phyloP scores from a whole-genome alignment of 2,329 filamentous ascomycete species.

The Pseudocercospora eumusae region DNA sequence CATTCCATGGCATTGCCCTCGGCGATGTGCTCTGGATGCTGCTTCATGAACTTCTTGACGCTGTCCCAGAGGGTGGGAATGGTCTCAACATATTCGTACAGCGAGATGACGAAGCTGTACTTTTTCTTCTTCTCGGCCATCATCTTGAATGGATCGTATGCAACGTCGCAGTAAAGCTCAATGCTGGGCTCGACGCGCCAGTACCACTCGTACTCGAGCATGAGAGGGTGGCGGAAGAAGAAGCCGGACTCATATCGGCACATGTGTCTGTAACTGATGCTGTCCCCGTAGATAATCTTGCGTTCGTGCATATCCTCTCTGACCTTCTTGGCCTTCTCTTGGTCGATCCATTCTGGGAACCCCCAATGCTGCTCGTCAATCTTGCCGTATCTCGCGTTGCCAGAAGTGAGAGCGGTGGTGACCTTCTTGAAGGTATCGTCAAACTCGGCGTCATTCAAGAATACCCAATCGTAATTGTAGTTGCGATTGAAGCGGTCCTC shows the following conservation, averaged over 20 bases:
- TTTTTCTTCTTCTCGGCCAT: constrained; percentile 98
- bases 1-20: constrained; percentile 86
- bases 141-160: constrained; percentile 93
- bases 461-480: constrained; percentile 99
- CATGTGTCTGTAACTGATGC: constrained; percentile 97
- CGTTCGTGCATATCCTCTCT: constrained; percentile 90
- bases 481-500: constrained; percentile 98
- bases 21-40: constrained; percentile 83
- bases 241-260: constrained; percentile 98
- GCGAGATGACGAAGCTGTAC: constrained; percentile 92
- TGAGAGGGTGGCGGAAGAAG: constrained; percentile 93
- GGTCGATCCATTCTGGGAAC: constrained; percentile 92
- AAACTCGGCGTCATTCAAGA: constrained; percentile 94
- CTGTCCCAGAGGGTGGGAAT: constrained; percentile 96
- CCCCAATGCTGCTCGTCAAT: constrained; percentile 96
- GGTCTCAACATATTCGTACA: constrained; percentile 96
- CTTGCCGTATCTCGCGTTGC: constrained; percentile 84
- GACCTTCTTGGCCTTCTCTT: constrained; percentile 86
- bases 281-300: constrained; percentile 98
- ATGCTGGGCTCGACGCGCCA: constrained; percentile 98
- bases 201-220: constrained; percentile 98
- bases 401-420: constrained; percentile 85
- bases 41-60: constrained; percentile 88
- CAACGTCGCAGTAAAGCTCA: constrained; percentile 92
- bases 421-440: constrained; percentile 91